phyloP scores from a whole-genome alignment of 2,329 filamentous ascomycete species.

The Venturia effusa region DNA sequence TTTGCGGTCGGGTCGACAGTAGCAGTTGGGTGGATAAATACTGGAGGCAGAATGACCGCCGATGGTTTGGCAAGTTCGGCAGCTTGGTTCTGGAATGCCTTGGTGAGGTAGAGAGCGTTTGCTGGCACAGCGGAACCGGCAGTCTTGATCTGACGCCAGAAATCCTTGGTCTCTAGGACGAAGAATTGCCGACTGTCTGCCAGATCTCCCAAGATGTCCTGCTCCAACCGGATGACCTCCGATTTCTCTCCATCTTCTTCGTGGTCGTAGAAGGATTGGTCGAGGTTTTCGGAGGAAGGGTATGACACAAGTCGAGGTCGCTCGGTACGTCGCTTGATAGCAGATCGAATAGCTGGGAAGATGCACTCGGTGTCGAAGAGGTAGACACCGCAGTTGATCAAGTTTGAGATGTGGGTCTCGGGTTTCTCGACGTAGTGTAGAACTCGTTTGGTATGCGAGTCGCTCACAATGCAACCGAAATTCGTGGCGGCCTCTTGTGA shows the following conservation, averaged over 20 bases:
- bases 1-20: constrained; percentile 90
- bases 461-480: constrained; percentile 96
- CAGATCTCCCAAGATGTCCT: constrained; percentile 91
- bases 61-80: constrained; percentile 74
- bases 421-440: constrained; percentile 99
- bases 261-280: constrained; percentile 52
- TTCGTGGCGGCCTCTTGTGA: constrained; percentile 79
- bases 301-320: constrained; percentile 88
- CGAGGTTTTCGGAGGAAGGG: constrained; percentile 88
- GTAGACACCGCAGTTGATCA: constrained; percentile 99
- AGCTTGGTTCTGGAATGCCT: constrained; percentile 76
- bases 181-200: constrained; percentile 97
- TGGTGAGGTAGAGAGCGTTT: constrained; percentile 91
- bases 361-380: constrained; percentile 92
- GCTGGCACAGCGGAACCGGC: constrained; percentile 93
- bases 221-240: constrained; percentile 86
- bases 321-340: constrained; percentile 91
- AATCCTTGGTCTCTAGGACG: constrained; percentile 96
- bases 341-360: constrained; percentile 87
- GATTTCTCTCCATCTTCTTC: constrained; percentile 70
- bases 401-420: constrained; percentile 91
- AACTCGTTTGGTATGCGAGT: constrained; percentile 85
- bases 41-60: constrained; percentile 78
- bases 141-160: constrained; percentile 99
- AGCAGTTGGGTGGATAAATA: constrained; percentile 90